Percentiles rank a stretch among this genome's conserved stretches.
These are phyloP conservation scores for Auricularia heimuer DNA, from an alignment of 768 basidiomycete genomes.

Conservation along the genomic window DNA sequence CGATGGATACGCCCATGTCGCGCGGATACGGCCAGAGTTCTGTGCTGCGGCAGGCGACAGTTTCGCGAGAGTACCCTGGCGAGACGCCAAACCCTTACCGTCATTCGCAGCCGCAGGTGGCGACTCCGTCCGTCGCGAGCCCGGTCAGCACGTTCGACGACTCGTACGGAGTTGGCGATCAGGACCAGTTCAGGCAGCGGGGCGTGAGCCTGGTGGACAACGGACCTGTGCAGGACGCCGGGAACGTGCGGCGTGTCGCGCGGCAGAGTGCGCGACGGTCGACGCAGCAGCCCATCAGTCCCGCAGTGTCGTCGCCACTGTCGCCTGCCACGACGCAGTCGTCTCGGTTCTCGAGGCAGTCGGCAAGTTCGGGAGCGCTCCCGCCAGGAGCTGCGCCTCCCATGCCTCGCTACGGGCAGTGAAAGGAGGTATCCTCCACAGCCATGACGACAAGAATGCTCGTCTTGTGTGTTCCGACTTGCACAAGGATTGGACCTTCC, in stretches of 20 bases:
- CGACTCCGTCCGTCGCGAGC: constrained; percentile 14
- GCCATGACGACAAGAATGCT: too few species aligned
- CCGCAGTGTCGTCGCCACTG: constrained; percentile 1
- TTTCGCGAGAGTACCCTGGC: constrained; percentile 30
- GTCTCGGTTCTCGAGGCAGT: constrained; percentile 51
- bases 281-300: constrained; percentile 37
- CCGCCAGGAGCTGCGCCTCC: constrained; percentile 74
- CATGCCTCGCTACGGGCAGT: constrained; percentile 21
- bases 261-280: constrained; percentile 47
- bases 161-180: constrained; percentile 26
- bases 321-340: constrained; percentile 36
- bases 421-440: background rate
- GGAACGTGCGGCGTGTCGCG: constrained; percentile 72
- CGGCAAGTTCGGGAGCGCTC: constrained; percentile 30
- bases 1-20: background rate
- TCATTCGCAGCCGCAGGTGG: constrained; percentile 31
- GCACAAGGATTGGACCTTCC: too few species aligned
- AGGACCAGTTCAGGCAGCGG: constrained; percentile 32
- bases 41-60: constrained; percentile 20
- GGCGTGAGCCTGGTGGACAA: constrained; percentile 74
- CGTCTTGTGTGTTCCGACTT: too few species aligned
- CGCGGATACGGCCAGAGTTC: background rate
- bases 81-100: constrained; percentile 53
- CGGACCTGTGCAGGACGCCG: constrained; percentile 72
- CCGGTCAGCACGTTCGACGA: constrained; percentile 21